Evolutionary conservation across 2,329 filamentous ascomycete genomes (phyloP), one percentile per base, ranked within the genome.

Genomic region (Karstenula rhodostoma): DNA sequence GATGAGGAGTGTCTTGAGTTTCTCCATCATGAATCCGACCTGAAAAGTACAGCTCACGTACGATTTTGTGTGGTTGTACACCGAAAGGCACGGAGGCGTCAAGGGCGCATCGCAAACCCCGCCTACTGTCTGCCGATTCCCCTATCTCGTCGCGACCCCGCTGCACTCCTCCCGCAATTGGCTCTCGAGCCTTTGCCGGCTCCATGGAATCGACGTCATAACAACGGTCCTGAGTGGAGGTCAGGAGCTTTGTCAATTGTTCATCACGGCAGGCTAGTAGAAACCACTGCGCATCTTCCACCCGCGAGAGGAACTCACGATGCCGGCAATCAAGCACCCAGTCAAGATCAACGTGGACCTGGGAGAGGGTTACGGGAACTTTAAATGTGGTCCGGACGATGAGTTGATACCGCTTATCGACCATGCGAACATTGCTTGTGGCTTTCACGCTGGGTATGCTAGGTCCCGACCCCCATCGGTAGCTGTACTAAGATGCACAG

Each of bases 391-490:
- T 19, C 86, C 86, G 4, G 87, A 89, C 63, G 83, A 86, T 51
- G 85, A 89, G 58, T 75, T 89, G 15, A 85, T 89, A 60, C 84
- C 84, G 2, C 75, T 87, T 44, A 87, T 89, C 64, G 86, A 89
- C 68, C 83, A 85, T 67, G 87, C 86, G 19, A 89, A 89, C 65
- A 78, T 89, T 32, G 87, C 87, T 9, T 89, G 86, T 68, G 86
- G 85, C 1, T 86, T 85, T 63, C 85, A 87, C 61, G 85, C 82
- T 58, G 76, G 74, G 73, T 74, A 63, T 17, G 63, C 23, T 57
- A 1, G 7, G 9, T 4, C 22, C 17, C 10, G 35, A 15, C 25
- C 13, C 33, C 7, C 51, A 19, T 33, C 44, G 22, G 51, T n/a
- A 44, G 40, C 10, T 23, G 10, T n/a, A 29, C 65, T 70, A 52